Evolutionary conservation across 2,329 filamentous ascomycete species (phyloP), one percentile per base, ranked within the genome.

Genomic region (Aspergillus brunneoviolaceus): DNA sequence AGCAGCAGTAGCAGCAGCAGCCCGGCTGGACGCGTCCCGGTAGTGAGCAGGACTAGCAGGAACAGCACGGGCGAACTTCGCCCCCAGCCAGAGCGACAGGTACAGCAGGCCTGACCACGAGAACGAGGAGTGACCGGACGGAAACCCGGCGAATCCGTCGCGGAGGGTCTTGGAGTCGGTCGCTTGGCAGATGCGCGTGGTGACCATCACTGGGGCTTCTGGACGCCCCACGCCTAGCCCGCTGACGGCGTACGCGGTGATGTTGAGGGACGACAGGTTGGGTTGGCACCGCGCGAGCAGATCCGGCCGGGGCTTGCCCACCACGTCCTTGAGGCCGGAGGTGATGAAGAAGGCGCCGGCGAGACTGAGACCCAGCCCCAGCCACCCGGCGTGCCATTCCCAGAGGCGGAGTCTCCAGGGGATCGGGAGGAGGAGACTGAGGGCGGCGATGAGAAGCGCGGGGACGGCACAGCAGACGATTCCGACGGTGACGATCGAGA

Each of bases 301-400:
- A 10, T 55, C 53, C 21, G 53, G 53, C 21, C 53, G 53, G 11
- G 53, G 53, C 25, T 55, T 55, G 10, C 53, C 53, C 23, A 49
- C 53, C 2, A 55, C 35, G 35, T 55, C 53, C 12, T 55, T 55
- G 10, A 55, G 53, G 12, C 35, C 53, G 10, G 53, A 55, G n/a
- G 53, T 55, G 35, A 47, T 4, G 53, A 55, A 55, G n/a, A 55
- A 55, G 14, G 53, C 53, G 39, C 53, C 53, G 11, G 53, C 53
- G 12, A 55, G 23, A 21, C 53, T 49, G 14, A 55, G 25, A n/a
- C 21, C 42, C 9, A 55, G 53, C 4, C 53, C 53, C 6, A 55
- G 39, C 23, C 39, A 31, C 14, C 35, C 53, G 2, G 53, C 35
- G 21, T 55, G 53, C 35, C 39, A 48, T 45, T 47, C 45, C 53